phyloP scores from a whole-genome alignment of 2,329 filamentous ascomycete species.

The Ceratocystis cacaofunesta region DNA sequence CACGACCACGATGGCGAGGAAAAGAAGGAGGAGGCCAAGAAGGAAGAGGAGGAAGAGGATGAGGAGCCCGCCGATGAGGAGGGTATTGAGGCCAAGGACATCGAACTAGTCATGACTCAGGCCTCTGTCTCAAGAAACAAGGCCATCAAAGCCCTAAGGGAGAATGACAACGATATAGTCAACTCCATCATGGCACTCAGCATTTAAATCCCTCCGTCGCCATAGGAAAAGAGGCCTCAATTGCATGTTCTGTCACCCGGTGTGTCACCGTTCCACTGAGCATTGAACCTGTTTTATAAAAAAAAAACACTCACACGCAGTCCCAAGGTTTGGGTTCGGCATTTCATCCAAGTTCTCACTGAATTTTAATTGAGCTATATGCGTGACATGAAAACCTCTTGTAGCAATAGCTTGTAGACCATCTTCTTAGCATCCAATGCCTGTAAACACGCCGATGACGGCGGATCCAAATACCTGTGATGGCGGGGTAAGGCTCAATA shows the following conservation, averaged over 20 bases:
- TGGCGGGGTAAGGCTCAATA: not conserved
- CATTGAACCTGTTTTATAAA: not conserved
- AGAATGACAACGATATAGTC: slow-evolving; percentile 99
- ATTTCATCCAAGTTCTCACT: too few species aligned
- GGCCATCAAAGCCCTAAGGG: slow-evolving; percentile 94
- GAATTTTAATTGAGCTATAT: too few species aligned
- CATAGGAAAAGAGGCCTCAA: not conserved
- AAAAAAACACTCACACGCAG: not conserved
- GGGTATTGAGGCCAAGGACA: slow-evolving; percentile 96
- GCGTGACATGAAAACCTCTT: too few species aligned
- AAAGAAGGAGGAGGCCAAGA: slow-evolving; percentile 76
- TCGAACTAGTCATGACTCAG: slow-evolving; percentile 97
- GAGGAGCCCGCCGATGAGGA: slow-evolving; percentile 90
- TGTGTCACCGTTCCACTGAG: not conserved
- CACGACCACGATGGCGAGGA: slow-evolving; percentile 57
- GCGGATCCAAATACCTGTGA: not conserved
- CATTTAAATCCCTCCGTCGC: slow-evolving; percentile 38
- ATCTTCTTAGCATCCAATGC: not conserved
- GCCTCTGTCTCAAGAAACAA: slow-evolving; percentile 95
- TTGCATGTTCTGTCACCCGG: not conserved
- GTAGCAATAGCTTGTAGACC: not conserved
- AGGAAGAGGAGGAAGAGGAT: slow-evolving; percentile 80
- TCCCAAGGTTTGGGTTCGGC: not conserved
- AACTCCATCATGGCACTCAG: slow-evolving; percentile 99
- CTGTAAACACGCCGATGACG: not conserved